These are phyloP conservation scores for Mediolabrus comicus DNA, from an alignment of 108 stramenopile genomes.

Conservation along the genomic window DNA sequence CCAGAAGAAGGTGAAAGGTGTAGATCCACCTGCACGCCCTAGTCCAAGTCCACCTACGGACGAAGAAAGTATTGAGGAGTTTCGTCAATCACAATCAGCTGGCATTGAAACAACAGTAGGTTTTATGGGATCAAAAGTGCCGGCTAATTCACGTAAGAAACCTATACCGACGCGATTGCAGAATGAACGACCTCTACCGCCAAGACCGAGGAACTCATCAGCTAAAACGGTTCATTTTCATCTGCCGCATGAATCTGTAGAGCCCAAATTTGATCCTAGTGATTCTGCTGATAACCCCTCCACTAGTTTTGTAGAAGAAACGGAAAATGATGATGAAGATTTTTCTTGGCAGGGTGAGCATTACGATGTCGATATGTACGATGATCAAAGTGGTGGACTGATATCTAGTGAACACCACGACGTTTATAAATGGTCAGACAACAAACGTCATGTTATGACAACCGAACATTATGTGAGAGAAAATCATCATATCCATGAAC, in stretches of 20 bases:
- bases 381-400: constrained; percentile 24
- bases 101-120: not conserved
- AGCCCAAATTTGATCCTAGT: constrained; percentile 16
- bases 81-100: not conserved
- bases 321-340: not conserved
- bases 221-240: constrained; percentile 23
- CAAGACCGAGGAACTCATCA: constrained; percentile 10
- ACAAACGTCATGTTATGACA: constrained; percentile 12
- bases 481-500: constrained; percentile 22
- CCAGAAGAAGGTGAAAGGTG: constrained; percentile 12
- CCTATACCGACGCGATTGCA: not conserved
- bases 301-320: constrained; percentile 5
- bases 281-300: constrained; percentile 18
- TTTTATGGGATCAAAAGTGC: constrained; percentile 6
- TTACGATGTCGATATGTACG: constrained; percentile 23
- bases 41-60: constrained; percentile 18
- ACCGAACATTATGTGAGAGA: constrained; percentile 27
- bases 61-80: not conserved
- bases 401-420: constrained; percentile 27
- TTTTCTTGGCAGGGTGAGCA: constrained; percentile 32
- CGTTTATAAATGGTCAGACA: constrained; percentile 19
- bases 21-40: constrained; percentile 35
- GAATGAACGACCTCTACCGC: not conserved
- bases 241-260: constrained; percentile 21
- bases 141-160: not conserved